Evolutionary conservation across 805 yeast genomes (phyloP).

Genomic region (Candida coquimbonensis): DNA sequence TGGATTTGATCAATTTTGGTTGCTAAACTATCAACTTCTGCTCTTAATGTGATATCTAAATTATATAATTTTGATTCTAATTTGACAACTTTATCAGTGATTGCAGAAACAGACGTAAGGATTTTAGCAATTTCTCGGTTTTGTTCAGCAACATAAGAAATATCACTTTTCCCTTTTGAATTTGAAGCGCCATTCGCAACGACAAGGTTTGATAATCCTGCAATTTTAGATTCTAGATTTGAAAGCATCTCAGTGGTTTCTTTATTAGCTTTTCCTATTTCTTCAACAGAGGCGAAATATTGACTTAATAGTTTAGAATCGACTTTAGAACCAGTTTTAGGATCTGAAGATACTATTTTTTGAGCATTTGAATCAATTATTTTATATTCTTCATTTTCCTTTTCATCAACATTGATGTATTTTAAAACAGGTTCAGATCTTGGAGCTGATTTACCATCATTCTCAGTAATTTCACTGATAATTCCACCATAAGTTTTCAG

Average conservation of each 20-base stretch:
- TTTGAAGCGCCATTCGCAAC: conserved; percentile 5
- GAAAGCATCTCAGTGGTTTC: conserved; percentile 12
- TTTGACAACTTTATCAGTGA: conserved; percentile 1
- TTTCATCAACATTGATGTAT: too few species aligned
- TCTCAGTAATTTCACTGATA: conserved; percentile 48
- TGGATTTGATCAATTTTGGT: conserved; percentile 12
- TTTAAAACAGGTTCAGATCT: conserved; percentile 22
- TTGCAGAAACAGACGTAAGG: background rate
- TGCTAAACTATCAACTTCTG: conserved; percentile 1
- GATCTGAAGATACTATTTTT: conserved; percentile 18
- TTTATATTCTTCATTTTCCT: conserved; percentile 21
- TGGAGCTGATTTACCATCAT: conserved; percentile 41
- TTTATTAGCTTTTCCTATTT: conserved; percentile 14
- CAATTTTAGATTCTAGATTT: conserved; percentile 14
- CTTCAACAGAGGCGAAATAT: conserved; percentile 6
- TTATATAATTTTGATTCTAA: conserved; percentile 6
- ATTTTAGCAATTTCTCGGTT: conserved; percentile 11
- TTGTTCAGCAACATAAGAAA: conserved; percentile 17
- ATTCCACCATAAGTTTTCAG: conserved; percentile 49
- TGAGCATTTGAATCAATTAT: conserved; percentile 34
- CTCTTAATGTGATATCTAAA: conserved; percentile 5
- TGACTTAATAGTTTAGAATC: conserved; percentile 5
- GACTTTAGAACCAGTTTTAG: conserved; percentile 11
- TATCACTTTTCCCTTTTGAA: conserved; percentile 12
- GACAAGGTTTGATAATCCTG: conserved; percentile 4